Evolutionary conservation across 1,284 basidiomycete genomes (phyloP), one percentile per base, ranked within the genome.

Genomic region (Puccinia hordei): DNA sequence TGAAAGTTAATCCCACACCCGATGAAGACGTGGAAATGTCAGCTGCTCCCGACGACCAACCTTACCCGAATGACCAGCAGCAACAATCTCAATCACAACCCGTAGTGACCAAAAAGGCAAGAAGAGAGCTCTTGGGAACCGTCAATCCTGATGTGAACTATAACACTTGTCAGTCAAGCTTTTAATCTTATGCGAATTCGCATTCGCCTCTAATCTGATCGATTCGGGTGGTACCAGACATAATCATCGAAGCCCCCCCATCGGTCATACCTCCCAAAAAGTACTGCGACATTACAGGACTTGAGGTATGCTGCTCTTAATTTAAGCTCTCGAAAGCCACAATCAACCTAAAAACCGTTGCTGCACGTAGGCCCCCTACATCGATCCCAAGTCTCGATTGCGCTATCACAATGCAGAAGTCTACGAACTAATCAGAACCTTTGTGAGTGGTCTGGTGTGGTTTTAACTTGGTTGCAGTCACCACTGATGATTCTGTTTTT

Each of bases 281-380:
- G 82, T 93, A 92, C 82, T 95, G 93, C 83, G 93, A 95, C 85
- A 92, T 95, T 6, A 95, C 93, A 0, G 93, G 93, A 0, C 87
- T 95, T 8, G 91, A 93, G 86, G 92, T 91, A 79, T 19, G 87
- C 83, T 30, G 46, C n/a, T 61, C 57, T 27, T 51, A 30, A 17
- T 63, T 13, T 30, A n/a, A 15, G 17, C 33, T 38, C 38, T 5
- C 22, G 59, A 5, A 33, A 59, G 13, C 33, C 38, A 17, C 12
- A 6, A 35, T 15, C 24, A 33, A 33, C 57, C 68, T 53, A 27
- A 68, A 44, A n/a, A 44, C 53, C 51, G 41, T 82, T 78, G 73
- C 13, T 49, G 63, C 24, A 30, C 46, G 8, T 76, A 92, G 91
- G 92, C 91, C 0, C 92, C 91, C 3, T 94, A 94, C 83, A 94